These are phyloP conservation scores for Primulina huaijiensis DNA, from an alignment of 257 asterid species.

Conservation along the genomic window DNA sequence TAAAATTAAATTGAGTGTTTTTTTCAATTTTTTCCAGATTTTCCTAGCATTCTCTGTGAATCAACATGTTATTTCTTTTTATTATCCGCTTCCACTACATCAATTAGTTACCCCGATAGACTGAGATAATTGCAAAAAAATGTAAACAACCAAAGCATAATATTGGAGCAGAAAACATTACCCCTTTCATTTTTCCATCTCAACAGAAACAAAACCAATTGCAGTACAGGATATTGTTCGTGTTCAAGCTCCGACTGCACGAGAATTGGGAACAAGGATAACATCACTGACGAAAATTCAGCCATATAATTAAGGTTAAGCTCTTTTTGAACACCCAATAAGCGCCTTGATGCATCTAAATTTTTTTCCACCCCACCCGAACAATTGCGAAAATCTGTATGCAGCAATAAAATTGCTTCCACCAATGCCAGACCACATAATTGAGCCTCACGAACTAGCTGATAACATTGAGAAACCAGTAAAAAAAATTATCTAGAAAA, in stretches of 20 bases:
- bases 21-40: no score
- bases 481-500: constrained; percentile 13
- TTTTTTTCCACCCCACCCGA: constrained; percentile 64
- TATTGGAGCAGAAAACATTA: constrained; percentile 32
- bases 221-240: constrained; percentile 66
- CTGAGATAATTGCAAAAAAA: neutral
- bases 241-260: constrained; percentile 84
- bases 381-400: constrained; percentile 45
- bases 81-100: no score
- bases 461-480: constrained; percentile 31
- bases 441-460: constrained; percentile 71
- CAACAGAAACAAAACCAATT: constrained; percentile 54
- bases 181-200: constrained; percentile 83
- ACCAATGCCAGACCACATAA: constrained; percentile 65
- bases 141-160: constrained; percentile 8
- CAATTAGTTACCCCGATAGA: neutral
- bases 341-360: constrained; percentile 54
- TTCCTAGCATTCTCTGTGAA: no score
- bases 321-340: constrained; percentile 74
- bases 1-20: no score
- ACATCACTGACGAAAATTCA: constrained; percentile 48
- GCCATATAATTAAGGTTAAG: constrained; percentile 63
- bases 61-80: no score
- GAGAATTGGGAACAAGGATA: constrained; percentile 60
- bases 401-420: constrained; percentile 55